These are phyloP conservation scores for Sporothrix sp. DNA, from an alignment of 2,329 filamentous ascomycete species.

Conservation along the genomic window DNA sequence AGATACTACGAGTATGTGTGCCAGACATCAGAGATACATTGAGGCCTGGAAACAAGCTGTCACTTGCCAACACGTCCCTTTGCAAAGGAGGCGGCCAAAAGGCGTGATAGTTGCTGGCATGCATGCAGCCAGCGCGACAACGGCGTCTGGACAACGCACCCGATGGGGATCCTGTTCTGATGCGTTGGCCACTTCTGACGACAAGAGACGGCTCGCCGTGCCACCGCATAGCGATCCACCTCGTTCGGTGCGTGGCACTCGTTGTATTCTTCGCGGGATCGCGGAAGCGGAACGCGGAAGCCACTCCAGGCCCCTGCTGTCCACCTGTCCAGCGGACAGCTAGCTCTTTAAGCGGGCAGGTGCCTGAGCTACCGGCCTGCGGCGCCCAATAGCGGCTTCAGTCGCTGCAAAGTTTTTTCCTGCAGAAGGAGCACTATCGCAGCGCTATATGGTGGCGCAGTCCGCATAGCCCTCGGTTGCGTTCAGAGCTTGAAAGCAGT, in stretches of 20 bases:
- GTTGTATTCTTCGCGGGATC: conserved; percentile 1
- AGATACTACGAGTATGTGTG: no score
- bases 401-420: conserved; percentile 4
- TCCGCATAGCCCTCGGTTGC: not conserved
- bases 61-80: not conserved
- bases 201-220: no score
- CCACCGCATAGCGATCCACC: no score
- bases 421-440: not conserved
- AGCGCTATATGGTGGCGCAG: not conserved
- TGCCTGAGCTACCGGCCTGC: not conserved
- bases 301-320: not conserved
- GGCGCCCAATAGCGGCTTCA: not conserved
- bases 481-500: no score
- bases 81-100: not conserved
- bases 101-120: not conserved
- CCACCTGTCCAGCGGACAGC: not conserved
- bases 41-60: no score
- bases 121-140: not conserved
- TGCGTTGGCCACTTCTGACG: no score
- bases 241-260: not conserved
- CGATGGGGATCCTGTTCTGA: no score
- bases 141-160: no score
- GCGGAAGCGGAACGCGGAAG: not conserved
- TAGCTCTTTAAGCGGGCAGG: not conserved
- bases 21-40: no score